Conservation (phyloP, 371 early-diverging fungal genomes). For the Circinella umbellata region DNA sequence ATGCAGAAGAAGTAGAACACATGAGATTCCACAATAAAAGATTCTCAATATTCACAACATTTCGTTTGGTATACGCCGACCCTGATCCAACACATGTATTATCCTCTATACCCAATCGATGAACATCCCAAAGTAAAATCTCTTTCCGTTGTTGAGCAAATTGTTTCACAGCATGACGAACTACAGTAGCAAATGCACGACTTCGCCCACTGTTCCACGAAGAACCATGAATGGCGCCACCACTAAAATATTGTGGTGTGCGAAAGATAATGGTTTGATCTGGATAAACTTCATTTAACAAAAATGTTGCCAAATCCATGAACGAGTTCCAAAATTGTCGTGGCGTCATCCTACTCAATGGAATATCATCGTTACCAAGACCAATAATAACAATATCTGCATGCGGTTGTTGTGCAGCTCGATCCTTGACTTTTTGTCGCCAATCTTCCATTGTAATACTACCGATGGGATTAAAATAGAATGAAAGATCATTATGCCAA, state of each 20-base stretch:
- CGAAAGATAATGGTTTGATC: conserved; percentile 33
- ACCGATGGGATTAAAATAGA: conserved; percentile 27
- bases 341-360: conserved; percentile 24
- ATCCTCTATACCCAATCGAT: conserved; percentile 32
- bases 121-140: conserved; percentile 39
- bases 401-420: conserved; percentile 19
- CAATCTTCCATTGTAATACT: conserved; percentile 25
- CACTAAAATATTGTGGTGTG: conserved; percentile 34
- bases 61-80: conserved; percentile 26
- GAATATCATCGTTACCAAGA: conserved; percentile 37
- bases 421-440: conserved; percentile 20
- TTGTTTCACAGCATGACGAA: conserved; percentile 20
- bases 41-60: conserved; percentile 30
- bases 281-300: conserved; percentile 25
- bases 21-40: conserved; percentile 24
- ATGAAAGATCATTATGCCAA: conserved; percentile 19
- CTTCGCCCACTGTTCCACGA: conserved; percentile 41
- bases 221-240: conserved; percentile 15
- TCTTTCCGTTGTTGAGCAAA: conserved; percentile 4
- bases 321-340: conserved; percentile 31
- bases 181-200: conserved; percentile 34
- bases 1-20: conserved; percentile 9
- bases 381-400: conserved; percentile 39
- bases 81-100: conserved; percentile 19
- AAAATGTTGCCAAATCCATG: conserved; percentile 16